Evolutionary conservation across 2,329 filamentous ascomycete species (phyloP).

Genomic region (Clonostachys rhizophaga): DNA sequence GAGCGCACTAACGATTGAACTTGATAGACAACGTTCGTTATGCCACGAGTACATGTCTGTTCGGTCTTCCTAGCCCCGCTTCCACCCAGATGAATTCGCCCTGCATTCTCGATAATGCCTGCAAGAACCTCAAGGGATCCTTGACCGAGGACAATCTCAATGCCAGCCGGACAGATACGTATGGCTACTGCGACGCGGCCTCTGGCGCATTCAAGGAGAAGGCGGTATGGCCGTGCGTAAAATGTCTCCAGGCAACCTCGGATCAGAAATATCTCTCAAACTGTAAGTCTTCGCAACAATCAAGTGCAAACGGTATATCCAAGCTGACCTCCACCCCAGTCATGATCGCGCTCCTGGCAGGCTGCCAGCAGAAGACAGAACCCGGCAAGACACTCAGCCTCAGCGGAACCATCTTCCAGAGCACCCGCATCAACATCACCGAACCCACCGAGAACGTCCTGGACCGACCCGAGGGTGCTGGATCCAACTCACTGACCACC

Average conservation of each 20-base stretch:
- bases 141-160: conserved; percentile 24
- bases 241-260: conserved; percentile 34
- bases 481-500: conserved; percentile 28
- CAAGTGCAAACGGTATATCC: neutral
- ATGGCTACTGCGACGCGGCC: conserved; percentile 35
- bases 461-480: conserved; percentile 14
- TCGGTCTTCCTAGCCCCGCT: conserved; percentile 20
- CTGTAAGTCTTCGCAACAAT: conserved; percentile 27
- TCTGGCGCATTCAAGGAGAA: conserved; percentile 21
- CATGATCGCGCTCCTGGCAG: conserved; percentile 38
- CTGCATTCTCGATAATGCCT: conserved; percentile 35
- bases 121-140: conserved; percentile 29
- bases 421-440: conserved; percentile 30
- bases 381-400: conserved; percentile 31
- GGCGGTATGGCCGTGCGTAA: conserved; percentile 23
- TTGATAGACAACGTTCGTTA: conserved; percentile 43
- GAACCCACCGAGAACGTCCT: conserved; percentile 17
- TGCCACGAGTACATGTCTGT: conserved; percentile 41
- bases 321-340: conserved; percentile 24
- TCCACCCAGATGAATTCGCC: conserved; percentile 25
- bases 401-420: conserved; percentile 35
- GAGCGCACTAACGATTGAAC: neutral
- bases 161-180: conserved; percentile 14
- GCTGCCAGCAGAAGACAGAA: conserved; percentile 37
- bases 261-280: conserved; percentile 40